Percentiles rank a stretch among this genome's conserved stretches.
These are phyloP conservation scores for Albugo candida DNA, from an alignment of 352 stramenopile genomes.

Conservation along the genomic window DNA sequence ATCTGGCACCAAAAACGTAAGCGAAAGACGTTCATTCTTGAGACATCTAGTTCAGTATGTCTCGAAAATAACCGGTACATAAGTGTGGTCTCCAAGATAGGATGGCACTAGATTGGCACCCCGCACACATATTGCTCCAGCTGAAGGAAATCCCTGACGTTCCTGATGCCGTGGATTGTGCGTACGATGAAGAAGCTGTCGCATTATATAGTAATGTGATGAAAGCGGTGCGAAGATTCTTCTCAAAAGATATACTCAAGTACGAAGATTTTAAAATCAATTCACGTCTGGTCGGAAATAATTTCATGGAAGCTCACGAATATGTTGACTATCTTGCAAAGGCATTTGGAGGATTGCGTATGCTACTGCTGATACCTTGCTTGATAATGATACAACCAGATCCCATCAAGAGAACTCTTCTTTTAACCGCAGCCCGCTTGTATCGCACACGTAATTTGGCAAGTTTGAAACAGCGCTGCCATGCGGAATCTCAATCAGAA, in stretches of 20 bases:
- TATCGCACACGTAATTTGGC: constrained; percentile 26
- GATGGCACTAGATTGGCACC: constrained; percentile 1
- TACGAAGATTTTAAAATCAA: constrained; percentile 73
- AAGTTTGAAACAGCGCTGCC: constrained; percentile 13
- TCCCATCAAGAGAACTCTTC: constrained; percentile 24
- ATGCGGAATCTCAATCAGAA: not conserved
- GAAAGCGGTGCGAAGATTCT: constrained; percentile 43
- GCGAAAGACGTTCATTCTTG: no score
- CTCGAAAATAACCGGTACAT: no score
- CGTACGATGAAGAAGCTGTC: constrained; percentile 35
- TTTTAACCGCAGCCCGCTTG: constrained; percentile 29
- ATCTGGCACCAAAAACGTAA: no score
- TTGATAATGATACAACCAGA: constrained; percentile 44
- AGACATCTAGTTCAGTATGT: no score
- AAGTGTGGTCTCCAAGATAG: not conserved
- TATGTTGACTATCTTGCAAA: constrained; percentile 47
- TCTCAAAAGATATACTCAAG: constrained; percentile 29
- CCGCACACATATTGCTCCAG: constrained; percentile 16
- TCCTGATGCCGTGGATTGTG: constrained; percentile 26
- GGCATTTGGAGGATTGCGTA: constrained; percentile 29
- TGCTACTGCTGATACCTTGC: constrained; percentile 42
- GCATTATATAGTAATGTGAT: constrained; percentile 59
- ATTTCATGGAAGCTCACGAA: constrained; percentile 52
- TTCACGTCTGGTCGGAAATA: constrained; percentile 47
- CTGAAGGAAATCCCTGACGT: constrained; percentile 22